Conservation (phyloP, 2,329 filamentous ascomycete species). For the Cryphonectria carpinicola region DNA sequence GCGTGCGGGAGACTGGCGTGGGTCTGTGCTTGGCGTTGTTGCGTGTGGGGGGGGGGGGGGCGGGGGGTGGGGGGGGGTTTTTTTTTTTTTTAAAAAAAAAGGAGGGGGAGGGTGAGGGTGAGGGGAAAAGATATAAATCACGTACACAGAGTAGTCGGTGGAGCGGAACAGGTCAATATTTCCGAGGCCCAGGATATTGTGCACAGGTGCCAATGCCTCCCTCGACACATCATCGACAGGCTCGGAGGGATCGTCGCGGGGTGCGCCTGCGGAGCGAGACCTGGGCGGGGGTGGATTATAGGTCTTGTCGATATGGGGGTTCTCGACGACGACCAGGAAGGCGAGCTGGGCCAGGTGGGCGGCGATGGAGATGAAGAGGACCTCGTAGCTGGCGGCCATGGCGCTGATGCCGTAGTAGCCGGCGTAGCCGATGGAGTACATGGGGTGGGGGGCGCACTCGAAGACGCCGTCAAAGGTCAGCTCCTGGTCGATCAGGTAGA, state of each 20-base stretch:
- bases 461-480: constrained; percentile 98
- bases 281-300: constrained; percentile 89
- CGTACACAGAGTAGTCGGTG: constrained; percentile 73
- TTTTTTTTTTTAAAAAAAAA: no score
- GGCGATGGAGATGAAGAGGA: constrained; percentile 93
- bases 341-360: constrained; percentile 93
- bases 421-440: constrained; percentile 98
- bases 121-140: background rate
- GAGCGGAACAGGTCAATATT: constrained; percentile 90
- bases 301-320: constrained; percentile 96
- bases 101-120: no score
- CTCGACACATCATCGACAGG: constrained; percentile 32
- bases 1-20: no score
- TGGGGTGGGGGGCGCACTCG: constrained; percentile 97
- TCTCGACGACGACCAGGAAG: constrained; percentile 90
- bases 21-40: no score
- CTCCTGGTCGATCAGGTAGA: constrained; percentile 97
- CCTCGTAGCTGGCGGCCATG: constrained; percentile 97
- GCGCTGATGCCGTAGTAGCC: constrained; percentile 98
- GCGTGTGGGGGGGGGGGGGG: no score
- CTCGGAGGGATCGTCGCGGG: constrained; percentile 31
- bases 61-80: no score
- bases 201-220: constrained; percentile 66
- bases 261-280: constrained; percentile 49
- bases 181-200: constrained; percentile 79